Evolutionary conservation across 1,284 basidiomycete genomes (phyloP), one percentile per base, ranked within the genome.

Genomic region (Naganishia sp.): DNA sequence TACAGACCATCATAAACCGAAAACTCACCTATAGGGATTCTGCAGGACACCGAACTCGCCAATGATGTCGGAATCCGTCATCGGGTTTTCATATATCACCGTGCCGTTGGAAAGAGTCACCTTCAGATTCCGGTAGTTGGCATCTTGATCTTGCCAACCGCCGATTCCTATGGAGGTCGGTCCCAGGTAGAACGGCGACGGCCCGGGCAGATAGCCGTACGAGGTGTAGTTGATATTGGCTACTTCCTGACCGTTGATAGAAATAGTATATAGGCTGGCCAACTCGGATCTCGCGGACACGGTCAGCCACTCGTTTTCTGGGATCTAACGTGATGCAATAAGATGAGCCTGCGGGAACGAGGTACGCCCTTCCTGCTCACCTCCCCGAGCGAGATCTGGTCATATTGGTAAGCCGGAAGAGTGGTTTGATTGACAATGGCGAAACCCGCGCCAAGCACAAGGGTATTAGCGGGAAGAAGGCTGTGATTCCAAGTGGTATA

Each of bases 371-470:
- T 3, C 7, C 35, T 13, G 7, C 28, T 39, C n/a, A 54, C 52
- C 15, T 54, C 31, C 2, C 23, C 41, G 35, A 54, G 15, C 6
- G 52, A 31, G 23, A 54, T 39, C 23, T 39, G n/a, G 13, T 54
- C 52, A 17, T 54, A 54, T 21, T n/a, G 52, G 21, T 54, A 54
- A 31, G 35, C 52, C 1, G 52, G 52, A n/a, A 54, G 35, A 28
- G 52, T 54, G 3, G 52, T 54, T 41, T 54, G 52, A 10, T 54
- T 54, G 52, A 54, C 52, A 18, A 54, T 54, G n/a, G 52, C 52
- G 10, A 54, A 54, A 23, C 52, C 52, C 23, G 52, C 52, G 15
- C 52, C 52, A 13, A 54, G 52, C 1, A 54, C 52, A 32, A 54
- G n/a, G 6, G 32, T 39, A 41, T 54, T 54, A 5, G 28, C 18